These are phyloP conservation scores for Aspergillus mulundensis DNA, from an alignment of 495 filamentous ascomycete species.

Conservation along the genomic window DNA sequence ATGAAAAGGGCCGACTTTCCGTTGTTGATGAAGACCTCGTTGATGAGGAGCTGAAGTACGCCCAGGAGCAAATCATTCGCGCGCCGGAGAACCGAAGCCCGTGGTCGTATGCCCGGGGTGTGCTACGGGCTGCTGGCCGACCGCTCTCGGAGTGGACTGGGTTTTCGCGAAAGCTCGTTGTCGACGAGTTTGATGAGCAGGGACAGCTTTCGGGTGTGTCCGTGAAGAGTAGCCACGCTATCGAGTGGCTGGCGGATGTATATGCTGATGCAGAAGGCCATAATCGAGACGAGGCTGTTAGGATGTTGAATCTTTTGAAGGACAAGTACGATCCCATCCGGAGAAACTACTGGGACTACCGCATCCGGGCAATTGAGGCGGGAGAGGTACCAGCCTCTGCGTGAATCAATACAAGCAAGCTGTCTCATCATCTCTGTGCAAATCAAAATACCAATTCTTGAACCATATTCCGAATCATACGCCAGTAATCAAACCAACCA, in stretches of 20 bases:
- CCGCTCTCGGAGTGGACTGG: constrained; percentile 53
- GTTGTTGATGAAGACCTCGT: constrained; percentile 58
- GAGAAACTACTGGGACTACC: constrained; percentile 88
- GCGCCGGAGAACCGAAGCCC: constrained; percentile 92
- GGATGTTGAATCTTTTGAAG: constrained; percentile 67
- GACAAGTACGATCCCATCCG: constrained; percentile 88
- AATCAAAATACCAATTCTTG: not conserved
- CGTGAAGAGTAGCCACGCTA: constrained; percentile 76
- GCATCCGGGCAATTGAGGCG: constrained; percentile 49
- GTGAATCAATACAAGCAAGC: constrained; percentile 1
- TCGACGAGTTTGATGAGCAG: constrained; percentile 35
- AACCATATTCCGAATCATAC: not conserved
- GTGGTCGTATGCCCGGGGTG: constrained; percentile 86
- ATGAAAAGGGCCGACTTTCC: constrained; percentile 35
- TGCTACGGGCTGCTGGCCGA: constrained; percentile 60
- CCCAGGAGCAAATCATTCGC: constrained; percentile 61
- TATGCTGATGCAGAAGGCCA: constrained; percentile 59
- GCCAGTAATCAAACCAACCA: not conserved
- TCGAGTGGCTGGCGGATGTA: constrained; percentile 84
- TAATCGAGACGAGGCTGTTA: constrained; percentile 25
- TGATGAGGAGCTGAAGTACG: constrained; percentile 70
- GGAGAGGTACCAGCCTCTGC: constrained; percentile 9
- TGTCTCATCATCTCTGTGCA: too few relatives aligned
- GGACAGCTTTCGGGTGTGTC: constrained; percentile 23
- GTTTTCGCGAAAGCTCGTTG: constrained; percentile 66